Evolutionary conservation across 176 grass and related monocot species (phyloP), one percentile per base, ranked within the genome.

Genomic region (Melocanna baccifera): DNA sequence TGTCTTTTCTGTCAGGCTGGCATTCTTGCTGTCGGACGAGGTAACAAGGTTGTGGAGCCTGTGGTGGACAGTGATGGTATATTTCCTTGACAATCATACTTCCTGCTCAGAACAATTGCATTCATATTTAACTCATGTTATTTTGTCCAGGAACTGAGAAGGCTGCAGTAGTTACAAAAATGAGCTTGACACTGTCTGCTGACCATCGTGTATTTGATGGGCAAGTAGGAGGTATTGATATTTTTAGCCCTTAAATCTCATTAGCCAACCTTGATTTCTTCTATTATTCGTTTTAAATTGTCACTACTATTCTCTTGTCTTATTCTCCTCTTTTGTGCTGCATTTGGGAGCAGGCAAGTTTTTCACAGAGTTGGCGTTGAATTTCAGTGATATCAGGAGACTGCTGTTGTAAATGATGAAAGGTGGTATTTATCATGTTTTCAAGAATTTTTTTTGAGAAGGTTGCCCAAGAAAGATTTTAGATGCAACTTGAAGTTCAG

Each of bases 181-280:
- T 99, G 93, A 94, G 83, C 69, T 78, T 99, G 63, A 96, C 88
- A 5, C 83, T 99, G 37, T 99, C 96, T 68, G 96, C 96, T 67
- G 96, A 99, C 55, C 96, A 99, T 67, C 93, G 93, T 25, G 84
- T 99, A 22, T 96, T 92, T 91, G 93, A 96, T 81, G 96, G 91
- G 22, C 91, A 96, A 89, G 78, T 94, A 75, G 87, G 85, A 89
- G 91, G 96, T 96, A 92, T 61, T 48, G 62, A 25, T 47, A 42
- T 71, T 83, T 62, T 47, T 86, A 70, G 15, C 26, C 48, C 30
- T 14, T 1, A 82, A 71, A 47, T 77, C 71, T 85, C 15, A 62
- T 48, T 77, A 28, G 50, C 41, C 22, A 64, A 13, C 20, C 53
- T 71, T 75, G 29, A 22, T 79, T 25, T 55, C 66, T 67, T 51